These are phyloP conservation scores for Hypoxylon cercidicola DNA, from an alignment of 495 filamentous ascomycete species.

Conservation along the genomic window DNA sequence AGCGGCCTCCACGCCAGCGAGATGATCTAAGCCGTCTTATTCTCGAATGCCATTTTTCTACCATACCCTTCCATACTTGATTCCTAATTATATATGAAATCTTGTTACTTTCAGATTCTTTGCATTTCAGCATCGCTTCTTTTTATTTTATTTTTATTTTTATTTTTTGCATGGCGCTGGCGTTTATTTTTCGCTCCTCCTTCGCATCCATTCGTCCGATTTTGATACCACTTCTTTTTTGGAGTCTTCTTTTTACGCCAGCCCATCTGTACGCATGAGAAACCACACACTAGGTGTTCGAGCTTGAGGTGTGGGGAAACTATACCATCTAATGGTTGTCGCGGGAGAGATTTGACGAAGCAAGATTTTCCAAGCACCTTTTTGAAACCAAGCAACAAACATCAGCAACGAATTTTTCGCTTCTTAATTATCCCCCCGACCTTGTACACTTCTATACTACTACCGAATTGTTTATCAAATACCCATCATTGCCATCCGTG, in stretches of 20 bases:
- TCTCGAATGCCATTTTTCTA: neutral
- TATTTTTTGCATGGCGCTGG: constrained; percentile 45
- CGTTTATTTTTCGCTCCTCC: constrained; percentile 29
- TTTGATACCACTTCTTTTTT: constrained; percentile 42
- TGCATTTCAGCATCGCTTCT: constrained; percentile 30
- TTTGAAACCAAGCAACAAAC: constrained; percentile 13
- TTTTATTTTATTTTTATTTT: neutral
- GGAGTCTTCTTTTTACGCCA: constrained; percentile 19
- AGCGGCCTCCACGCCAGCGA: constrained; percentile 58
- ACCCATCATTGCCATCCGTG: constrained; percentile 21
- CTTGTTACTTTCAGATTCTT: constrained; percentile 30
- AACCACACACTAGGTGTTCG: neutral
- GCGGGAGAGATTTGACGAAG: constrained; percentile 21
- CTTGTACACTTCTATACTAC: constrained; percentile 32
- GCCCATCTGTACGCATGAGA: constrained; percentile 26
- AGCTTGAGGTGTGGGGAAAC: constrained; percentile 1
- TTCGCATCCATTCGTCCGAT: neutral
- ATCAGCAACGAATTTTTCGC: constrained; percentile 15
- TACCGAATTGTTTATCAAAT: constrained; percentile 16
- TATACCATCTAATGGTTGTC: constrained; percentile 24
- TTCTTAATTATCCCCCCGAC: constrained; percentile 13
- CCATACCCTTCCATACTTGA: constrained; percentile 3
- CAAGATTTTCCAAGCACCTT: neutral
- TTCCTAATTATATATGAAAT: constrained; percentile 35
- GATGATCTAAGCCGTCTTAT: constrained; percentile 51